A percentile compares a stretch with the other conserved stretches of the same genome.
Evolutionary conservation across 805 yeast species (phyloP).

Genomic region (Pichia paraexigua): DNA sequence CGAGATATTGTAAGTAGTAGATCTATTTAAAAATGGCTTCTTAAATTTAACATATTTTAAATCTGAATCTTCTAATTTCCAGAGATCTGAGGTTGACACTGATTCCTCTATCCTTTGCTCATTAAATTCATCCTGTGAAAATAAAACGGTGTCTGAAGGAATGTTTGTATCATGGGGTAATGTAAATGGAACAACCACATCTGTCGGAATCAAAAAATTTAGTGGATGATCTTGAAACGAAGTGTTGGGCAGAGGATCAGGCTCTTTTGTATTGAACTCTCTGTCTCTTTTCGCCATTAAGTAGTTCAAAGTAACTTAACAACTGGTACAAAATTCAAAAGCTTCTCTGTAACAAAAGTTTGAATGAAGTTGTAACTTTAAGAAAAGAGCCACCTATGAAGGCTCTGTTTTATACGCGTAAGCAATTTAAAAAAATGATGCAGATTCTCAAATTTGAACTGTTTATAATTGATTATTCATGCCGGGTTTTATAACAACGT

Average conservation of each 20-base stretch:
- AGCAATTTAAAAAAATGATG: neutral
- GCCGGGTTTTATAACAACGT: too few species aligned
- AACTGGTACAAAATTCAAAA: neutral
- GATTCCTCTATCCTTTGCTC: slow-evolving; percentile 1
- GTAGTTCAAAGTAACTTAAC: neutral
- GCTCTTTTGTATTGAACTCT: neutral
- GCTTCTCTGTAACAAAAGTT: neutral
- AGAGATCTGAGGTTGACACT: slow-evolving; percentile 16
- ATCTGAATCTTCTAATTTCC: slow-evolving; percentile 19
- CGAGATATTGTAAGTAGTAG: neutral
- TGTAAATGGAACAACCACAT: slow-evolving; percentile 24
- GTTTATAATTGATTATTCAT: neutral
- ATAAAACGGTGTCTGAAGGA: slow-evolving; percentile 3
- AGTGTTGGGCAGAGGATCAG: slow-evolving; percentile 10
- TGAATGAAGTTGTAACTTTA: neutral
- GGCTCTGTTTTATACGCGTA: neutral
- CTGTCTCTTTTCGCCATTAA: neutral
- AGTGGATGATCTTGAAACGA: slow-evolving; percentile 27
- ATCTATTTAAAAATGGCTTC: slow-evolving; percentile 21
- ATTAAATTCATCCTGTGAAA: slow-evolving; percentile 8
- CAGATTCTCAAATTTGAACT: neutral
- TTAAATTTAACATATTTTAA: slow-evolving; percentile 26
- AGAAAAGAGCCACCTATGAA: neutral
- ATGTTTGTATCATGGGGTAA: slow-evolving; percentile 20
- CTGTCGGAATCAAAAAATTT: slow-evolving; percentile 32